Evolutionary conservation across 2,329 filamentous ascomycete genomes (phyloP), one percentile per base, ranked within the genome.

Genomic region (Xylaria sp.): DNA sequence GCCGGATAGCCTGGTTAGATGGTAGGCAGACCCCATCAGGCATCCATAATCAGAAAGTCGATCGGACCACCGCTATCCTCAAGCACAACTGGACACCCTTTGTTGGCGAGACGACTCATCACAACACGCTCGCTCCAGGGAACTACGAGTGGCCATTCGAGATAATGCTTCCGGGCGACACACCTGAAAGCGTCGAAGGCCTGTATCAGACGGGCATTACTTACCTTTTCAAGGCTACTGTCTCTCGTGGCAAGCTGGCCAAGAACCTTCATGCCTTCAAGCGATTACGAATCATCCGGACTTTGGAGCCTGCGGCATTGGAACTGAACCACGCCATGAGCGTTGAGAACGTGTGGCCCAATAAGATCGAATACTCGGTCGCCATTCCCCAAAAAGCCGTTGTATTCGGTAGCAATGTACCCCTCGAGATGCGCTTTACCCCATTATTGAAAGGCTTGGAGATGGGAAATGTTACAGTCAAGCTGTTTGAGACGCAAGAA

Each of bases 311-410:
- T 12, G 90, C 90, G 60, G 91, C 92, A 12, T 85, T 94, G 68
- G 92, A 95, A 78, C 87, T 94, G 71, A 86, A 92, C 46, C 92
- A 98, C 80, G 91, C 94, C 57, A 96, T 98, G 93, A 93, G 93
- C 72, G 94, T 98, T 72, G 94, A 98, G 81, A 98, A 98, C 78
- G 92, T 97, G 72, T 99, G 96, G 96, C 92, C 94, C 6, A 96
- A 97, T 84, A 99, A 99, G 84, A 89, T 98, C 75, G 93, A 97
- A 79, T 99, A 99, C 82, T 95, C 94, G 37, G 94, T 99, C 72
- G 90, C 93, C 67, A 93, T 97, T 12, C 95, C 96, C 0, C 94
- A 94, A 77, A 98, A 98, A 83, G 96, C 96, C 1, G 91, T 97
- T 63, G 92, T 97, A 20, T 97, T 98, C 76, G 96, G 96, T 59